These are phyloP conservation scores for Isatis lusitanica DNA, from an alignment of 441 rosid species.

Conservation along the genomic window DNA sequence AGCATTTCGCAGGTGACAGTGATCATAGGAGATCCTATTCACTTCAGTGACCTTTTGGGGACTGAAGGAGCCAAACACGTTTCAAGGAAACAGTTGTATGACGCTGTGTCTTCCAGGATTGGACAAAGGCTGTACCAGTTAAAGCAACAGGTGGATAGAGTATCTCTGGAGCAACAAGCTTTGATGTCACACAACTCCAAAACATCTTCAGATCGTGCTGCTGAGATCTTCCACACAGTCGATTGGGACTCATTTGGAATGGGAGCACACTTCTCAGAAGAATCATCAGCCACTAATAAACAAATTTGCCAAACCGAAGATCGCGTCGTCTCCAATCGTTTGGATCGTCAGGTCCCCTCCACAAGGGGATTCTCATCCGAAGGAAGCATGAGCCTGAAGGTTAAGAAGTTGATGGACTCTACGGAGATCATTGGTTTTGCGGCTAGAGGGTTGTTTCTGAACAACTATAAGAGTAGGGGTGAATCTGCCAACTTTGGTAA, in stretches of 20 bases:
- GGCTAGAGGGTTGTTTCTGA: conserved; percentile 60
- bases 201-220: conserved; percentile 39
- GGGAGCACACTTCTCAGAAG: conserved; percentile 37
- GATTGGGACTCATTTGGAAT: conserved; percentile 67
- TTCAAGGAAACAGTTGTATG: conserved; percentile 72
- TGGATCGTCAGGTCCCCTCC: conserved; percentile 25
- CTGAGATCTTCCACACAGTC: conserved; percentile 45
- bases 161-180: conserved; percentile 50
- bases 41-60: conserved; percentile 60
- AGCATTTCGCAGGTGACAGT: conserved; percentile 71
- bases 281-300: neutral
- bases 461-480: conserved; percentile 26
- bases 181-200: conserved; percentile 17
- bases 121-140: conserved; percentile 57
- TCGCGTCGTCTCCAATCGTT: neutral
- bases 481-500: conserved; percentile 7
- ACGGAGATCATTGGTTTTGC: conserved; percentile 77
- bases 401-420: conserved; percentile 55
- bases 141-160: conserved; percentile 61
- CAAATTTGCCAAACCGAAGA: neutral
- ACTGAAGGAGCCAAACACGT: conserved; percentile 45
- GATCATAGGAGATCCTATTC: conserved; percentile 78
- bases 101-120: conserved; percentile 77
- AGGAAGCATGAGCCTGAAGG: conserved; percentile 46
- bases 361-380: conserved; percentile 41